These are phyloP conservation scores for Scheffersomyces ergatensis DNA, from an alignment of 805 yeast species.

Conservation along the genomic window DNA sequence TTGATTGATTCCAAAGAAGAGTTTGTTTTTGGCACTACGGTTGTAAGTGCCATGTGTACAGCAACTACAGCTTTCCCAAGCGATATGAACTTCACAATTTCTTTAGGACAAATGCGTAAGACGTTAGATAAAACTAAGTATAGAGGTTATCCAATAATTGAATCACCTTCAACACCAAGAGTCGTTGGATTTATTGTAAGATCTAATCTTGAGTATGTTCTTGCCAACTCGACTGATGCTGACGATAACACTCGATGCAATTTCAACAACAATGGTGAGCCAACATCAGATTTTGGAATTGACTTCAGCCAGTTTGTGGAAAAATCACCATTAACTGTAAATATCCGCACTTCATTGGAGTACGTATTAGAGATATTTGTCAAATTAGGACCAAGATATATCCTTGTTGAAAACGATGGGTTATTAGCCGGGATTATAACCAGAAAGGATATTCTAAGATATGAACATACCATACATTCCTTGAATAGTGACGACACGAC, in stretches of 20 bases:
- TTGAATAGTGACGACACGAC: conserved; percentile 9
- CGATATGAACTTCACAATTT: conserved; percentile 22
- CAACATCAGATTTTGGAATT: conserved; percentile 5
- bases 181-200: conserved; percentile 48
- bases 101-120: conserved; percentile 28
- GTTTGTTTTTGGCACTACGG: conserved; percentile 44
- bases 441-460: conserved; percentile 76
- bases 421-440: conserved; percentile 72
- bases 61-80: conserved; percentile 36
- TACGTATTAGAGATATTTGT: conserved; percentile 65
- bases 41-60: conserved; percentile 61
- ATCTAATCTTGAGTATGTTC: conserved; percentile 33
- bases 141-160: conserved; percentile 56
- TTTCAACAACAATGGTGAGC: conserved; percentile 11
- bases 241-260: not conserved
- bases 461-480: conserved; percentile 42
- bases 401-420: conserved; percentile 66
- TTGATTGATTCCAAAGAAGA: conserved; percentile 72
- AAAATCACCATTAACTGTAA: conserved; percentile 60
- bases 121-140: conserved; percentile 32
- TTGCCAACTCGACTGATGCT: conserved; percentile 10
- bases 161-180: conserved; percentile 30
- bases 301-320: conserved; percentile 36
- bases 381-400: conserved; percentile 74
- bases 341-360: conserved; percentile 54